phyloP scores from a whole-genome alignment of 163 green algal species.

The Scenedesmus sp. region DNA sequence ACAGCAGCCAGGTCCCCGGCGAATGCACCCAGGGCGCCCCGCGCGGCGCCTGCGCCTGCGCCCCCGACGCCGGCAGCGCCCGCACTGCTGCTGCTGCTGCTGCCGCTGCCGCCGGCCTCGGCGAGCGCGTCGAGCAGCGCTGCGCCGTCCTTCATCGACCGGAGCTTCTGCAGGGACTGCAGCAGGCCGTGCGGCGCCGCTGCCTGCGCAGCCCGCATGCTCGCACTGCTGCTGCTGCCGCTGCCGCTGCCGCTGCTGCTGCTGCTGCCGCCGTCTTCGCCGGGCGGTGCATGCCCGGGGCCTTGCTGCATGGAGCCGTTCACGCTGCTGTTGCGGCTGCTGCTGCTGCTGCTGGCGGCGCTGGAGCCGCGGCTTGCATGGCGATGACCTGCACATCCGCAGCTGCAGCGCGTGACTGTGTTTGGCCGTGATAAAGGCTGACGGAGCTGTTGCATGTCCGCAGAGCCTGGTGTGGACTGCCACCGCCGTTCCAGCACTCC shows the following conservation, averaged over 20 bases:
- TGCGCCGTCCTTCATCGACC: neutral
- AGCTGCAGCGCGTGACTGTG: neutral
- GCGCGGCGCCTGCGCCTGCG: neutral
- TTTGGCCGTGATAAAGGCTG: no score
- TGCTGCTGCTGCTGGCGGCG: slow-evolving; percentile 2
- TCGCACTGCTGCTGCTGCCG: neutral
- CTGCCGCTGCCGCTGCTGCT: neutral
- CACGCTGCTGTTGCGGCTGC: neutral
- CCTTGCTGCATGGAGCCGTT: neutral
- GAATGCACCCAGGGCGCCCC: neutral
- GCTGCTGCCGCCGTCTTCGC: neutral
- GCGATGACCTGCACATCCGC: neutral
- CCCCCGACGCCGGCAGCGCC: no score
- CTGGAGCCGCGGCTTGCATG: neutral
- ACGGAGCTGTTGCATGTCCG: neutral
- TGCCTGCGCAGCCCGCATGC: neutral
- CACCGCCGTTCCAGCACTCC: neutral
- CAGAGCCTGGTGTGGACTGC: neutral
- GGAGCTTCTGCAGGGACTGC: neutral
- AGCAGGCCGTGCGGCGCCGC: neutral
- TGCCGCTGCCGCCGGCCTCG: neutral
- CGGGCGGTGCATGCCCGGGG: neutral
- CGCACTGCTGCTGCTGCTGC: neutral
- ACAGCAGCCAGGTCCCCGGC: neutral
- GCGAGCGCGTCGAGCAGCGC: neutral